Evolutionary conservation across 768 basidiomycete species (phyloP), one percentile per base, ranked within the genome.

Genomic region (Xerocomellus dryophilus): DNA sequence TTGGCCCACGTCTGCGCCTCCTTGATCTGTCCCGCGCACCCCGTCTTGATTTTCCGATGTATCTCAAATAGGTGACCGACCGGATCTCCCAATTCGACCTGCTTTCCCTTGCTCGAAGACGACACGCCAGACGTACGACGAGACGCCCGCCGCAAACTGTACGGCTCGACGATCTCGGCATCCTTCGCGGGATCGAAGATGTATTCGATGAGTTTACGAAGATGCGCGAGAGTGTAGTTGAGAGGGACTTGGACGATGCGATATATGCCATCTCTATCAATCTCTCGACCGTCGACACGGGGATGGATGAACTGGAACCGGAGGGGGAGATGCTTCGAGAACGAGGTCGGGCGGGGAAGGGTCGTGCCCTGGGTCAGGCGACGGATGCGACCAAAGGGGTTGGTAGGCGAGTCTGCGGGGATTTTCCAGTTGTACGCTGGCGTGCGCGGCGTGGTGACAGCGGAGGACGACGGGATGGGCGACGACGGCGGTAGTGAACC

Each of bases 221-320:
- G 72, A 61, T 86, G 86, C 0, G 78, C 73, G 58, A 90, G 83
- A 0, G 84, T 85, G 64, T 88, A 89, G 63, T 77, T 86, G 25
- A 82, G 71, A 0, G 88, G 88, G 8, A 88, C 84, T 58, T 87
- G 86, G 5, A 82, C 81, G 48, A 88, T 71, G 48, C 87, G 79
- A 61, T 82, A 81, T 4, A 85, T 76, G 6, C 82, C 81, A 5
- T 83, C 80, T 50, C 72, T 67, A 17, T 65, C 66, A 44, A 31
- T 15, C n/a, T 56, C 54, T 25, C 60, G 56, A 3, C 66, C 59
- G 36, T 65, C 46, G 50, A 61, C 56, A 2, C 69, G 66, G 12
- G 64, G 56, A 41, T 77, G 74, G 42, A 82, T 66, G 46, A 85
- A 71, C 68, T 86, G 86, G 63, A 86, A 81, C 18, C 84, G 81